Evolutionary conservation across 2,329 filamentous ascomycete genomes (phyloP).

Genomic region (Hypoxylon sp.): DNA sequence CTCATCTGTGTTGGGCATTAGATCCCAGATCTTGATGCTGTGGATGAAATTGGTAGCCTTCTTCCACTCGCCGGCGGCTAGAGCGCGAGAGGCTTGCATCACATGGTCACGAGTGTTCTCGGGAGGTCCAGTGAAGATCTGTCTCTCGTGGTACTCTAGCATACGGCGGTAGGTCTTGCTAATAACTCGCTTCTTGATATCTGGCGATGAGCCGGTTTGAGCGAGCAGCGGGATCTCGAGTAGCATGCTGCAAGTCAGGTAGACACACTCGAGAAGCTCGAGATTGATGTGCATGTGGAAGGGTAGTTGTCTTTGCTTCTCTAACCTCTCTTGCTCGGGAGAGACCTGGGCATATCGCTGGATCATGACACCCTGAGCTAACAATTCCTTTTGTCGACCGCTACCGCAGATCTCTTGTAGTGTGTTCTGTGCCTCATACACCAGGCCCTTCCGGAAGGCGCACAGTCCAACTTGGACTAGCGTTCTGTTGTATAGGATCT

Average conservation of each 20-base stretch:
- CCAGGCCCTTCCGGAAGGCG: slow-evolving; percentile 95
- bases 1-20: slow-evolving; percentile 91
- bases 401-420: slow-evolving; percentile 98
- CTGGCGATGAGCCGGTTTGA: slow-evolving; percentile 95
- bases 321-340: slow-evolving; percentile 95
- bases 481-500: slow-evolving; percentile 98
- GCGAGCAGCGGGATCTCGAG: slow-evolving; percentile 97
- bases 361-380: slow-evolving; percentile 98
- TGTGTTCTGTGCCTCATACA: slow-evolving; percentile 98
- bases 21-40: slow-evolving; percentile 99
- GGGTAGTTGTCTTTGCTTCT: slow-evolving; percentile 95
- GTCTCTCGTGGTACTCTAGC: slow-evolving; percentile 99
- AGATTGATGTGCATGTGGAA: slow-evolving; percentile 99
- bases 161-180: slow-evolving; percentile 99
- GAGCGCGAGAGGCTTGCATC: slow-evolving; percentile 98
- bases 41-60: slow-evolving; percentile 94
- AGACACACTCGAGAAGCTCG: slow-evolving; percentile 96
- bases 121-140: slow-evolving; percentile 97
- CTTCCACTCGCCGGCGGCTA: slow-evolving; percentile 98
- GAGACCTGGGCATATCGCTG: slow-evolving; percentile 97
- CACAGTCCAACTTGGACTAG: slow-evolving; percentile 98
- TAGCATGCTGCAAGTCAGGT: slow-evolving; percentile 99
- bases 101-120: slow-evolving; percentile 99
- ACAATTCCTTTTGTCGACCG: slow-evolving; percentile 95
- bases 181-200: slow-evolving; percentile 97